These are phyloP conservation scores for Diaporthe caulivora DNA, from an alignment of 2,329 filamentous ascomycete genomes.

Conservation along the genomic window DNA sequence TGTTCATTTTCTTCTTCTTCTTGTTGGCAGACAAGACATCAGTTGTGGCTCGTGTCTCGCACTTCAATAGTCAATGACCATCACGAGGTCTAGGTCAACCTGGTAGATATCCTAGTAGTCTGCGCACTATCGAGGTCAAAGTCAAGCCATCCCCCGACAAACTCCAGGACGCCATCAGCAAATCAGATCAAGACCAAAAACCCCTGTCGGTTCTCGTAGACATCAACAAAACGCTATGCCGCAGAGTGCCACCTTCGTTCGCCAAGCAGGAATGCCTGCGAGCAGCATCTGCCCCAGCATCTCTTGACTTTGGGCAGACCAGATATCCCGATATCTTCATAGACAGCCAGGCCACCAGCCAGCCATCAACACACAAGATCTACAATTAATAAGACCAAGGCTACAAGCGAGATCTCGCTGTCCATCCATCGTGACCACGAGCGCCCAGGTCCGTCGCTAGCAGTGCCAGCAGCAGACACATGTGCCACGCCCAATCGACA, in stretches of 20 bases:
- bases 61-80: neutral
- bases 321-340: neutral
- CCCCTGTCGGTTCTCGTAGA: neutral
- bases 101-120: neutral
- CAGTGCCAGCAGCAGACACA: neutral
- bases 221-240: neutral
- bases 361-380: neutral
- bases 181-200: neutral
- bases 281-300: neutral
- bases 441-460: neutral
- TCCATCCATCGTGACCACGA: neutral
- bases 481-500: neutral
- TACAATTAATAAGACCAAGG: neutral
- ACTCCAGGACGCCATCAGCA: neutral
- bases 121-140: conserved; percentile 2
- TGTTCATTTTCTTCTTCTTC: too few relatives aligned
- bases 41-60: neutral
- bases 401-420: neutral
- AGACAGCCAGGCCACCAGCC: neutral
- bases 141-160: neutral
- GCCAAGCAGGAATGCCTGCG: neutral
- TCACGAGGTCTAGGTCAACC: conserved; percentile 1
- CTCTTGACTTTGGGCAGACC: neutral
- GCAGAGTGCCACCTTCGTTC: neutral
- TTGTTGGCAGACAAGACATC: neutral